Percentiles rank a stretch among this genome's conserved stretches.
These are phyloP conservation scores for Raphanus sativus DNA, from an alignment of 345 rosid genomes.

Conservation along the genomic window DNA sequence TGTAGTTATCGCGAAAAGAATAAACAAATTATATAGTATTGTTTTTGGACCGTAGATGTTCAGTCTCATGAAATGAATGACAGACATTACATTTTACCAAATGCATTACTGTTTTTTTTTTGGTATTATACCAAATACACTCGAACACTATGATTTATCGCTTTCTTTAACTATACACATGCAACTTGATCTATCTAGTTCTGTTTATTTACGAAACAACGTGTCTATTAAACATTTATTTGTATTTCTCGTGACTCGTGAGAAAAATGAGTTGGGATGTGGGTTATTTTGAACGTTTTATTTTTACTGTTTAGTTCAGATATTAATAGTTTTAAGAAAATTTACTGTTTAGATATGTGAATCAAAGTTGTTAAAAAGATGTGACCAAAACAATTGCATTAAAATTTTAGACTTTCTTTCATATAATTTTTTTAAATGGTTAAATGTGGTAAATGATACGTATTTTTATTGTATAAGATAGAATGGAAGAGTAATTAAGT, in stretches of 20 bases:
- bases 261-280: slow-evolving; percentile 4
- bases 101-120: slow-evolving; percentile 3
- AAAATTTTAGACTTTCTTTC: not conserved
- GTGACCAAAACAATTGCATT: not conserved
- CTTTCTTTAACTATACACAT: slow-evolving; percentile 3
- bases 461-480: not conserved
- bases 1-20: slow-evolving; percentile 6
- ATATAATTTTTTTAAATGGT: not conserved
- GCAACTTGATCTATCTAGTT: not conserved
- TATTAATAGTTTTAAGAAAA: no score
- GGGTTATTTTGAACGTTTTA: no score
- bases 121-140: slow-evolving; percentile 24
- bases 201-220: not conserved
- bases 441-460: not conserved
- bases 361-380: not conserved
- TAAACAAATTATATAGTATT: not conserved
- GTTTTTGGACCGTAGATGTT: slow-evolving; percentile 13
- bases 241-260: not conserved
- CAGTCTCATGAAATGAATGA: slow-evolving; percentile 11
- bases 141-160: not conserved
- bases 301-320: no score
- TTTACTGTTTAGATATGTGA: not conserved
- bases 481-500: not conserved
- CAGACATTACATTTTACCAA: slow-evolving; percentile 22
- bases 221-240: not conserved